Evolutionary conservation across 75 land plant species (phyloP).

Genomic region (Adiantum capillusveneris): DNA sequence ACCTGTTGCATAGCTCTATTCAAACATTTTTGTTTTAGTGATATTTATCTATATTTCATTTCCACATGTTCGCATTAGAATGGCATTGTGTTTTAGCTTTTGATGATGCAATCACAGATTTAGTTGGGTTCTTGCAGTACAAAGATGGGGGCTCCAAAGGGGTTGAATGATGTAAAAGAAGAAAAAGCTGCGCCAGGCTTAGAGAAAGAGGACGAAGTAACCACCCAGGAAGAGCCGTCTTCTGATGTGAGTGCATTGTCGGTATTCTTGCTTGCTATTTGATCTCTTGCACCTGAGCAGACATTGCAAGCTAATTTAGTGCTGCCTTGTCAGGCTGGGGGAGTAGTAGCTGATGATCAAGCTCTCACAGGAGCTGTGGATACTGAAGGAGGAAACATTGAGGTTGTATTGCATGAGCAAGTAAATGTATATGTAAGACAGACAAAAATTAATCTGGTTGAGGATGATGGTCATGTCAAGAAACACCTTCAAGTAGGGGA

Average conservation of each 20-base stretch:
- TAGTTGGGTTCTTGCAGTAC: too few relatives aligned
- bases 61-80: too few relatives aligned
- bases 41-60: too few relatives aligned
- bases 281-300: neutral
- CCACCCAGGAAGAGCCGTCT: neutral
- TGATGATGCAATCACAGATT: too few relatives aligned
- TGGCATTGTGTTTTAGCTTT: too few relatives aligned
- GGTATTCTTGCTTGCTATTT: neutral
- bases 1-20: too few relatives aligned
- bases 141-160: conserved; percentile 1
- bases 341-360: neutral
- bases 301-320: neutral
- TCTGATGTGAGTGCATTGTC: neutral
- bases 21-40: too few relatives aligned
- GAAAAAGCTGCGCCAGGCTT: neutral
- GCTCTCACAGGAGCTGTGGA: neutral
- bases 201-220: neutral
- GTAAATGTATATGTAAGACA: neutral
- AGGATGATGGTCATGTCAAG: neutral
- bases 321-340: neutral
- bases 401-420: conserved; percentile 5
- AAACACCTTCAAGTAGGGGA: conserved; percentile 6
- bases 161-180: neutral
- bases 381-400: neutral
- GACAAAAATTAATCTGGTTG: neutral